Base-by-base conservation (phyloP, 768 basidiomycete genomes). In the Megacollybia marginata region DNA sequence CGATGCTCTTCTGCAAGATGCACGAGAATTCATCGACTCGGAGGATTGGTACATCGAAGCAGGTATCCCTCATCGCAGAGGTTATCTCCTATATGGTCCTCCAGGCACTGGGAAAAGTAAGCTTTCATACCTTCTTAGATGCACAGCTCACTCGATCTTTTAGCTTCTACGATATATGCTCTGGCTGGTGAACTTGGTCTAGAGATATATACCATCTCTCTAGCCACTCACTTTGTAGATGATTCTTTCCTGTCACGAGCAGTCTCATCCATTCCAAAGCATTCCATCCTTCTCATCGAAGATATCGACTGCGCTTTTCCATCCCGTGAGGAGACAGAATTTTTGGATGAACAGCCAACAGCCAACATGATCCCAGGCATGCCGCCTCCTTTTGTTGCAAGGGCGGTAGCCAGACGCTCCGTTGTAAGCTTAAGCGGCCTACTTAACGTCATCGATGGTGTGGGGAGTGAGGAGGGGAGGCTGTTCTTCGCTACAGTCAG, bases 131-230 rank as follows among this genome's bases (percentile, higher is more conserved):
- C 32, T 48, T 33, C 33, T 32, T 44, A 4, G 33, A 43, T 8
- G 44, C 20, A 54, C 61, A 67, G 44, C 70, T 69, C 54, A 61
- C 72, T 57, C 61, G 68, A 9, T 4, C 59, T n/a, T n/a, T 2
- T 49, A 76, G 75, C 67, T 10, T 77, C 74, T 8, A 79, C 77
- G 0, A 78, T 80, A 12, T 78, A 79, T 49, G 77, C 77, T 11
- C 62, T 80, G 20, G 76, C 76, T 23, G 75, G 78, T 34, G 88
- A 88, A 61, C 70, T 94, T 9, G 79, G 82, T 5, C 73, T 95
- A n/a, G 89, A 93, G 63, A 91, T 95, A 48, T 93, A 89, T 58
- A 67, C 76, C 1, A 57, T 83, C 12, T 78, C 78, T 0, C 63
- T 82, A 0, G 69, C 77, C 1, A 70, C 76, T 15, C 38, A 32